Base-by-base conservation (phyloP, 2,329 filamentous ascomycete species). In the Hypoxylon sp. region DNA sequence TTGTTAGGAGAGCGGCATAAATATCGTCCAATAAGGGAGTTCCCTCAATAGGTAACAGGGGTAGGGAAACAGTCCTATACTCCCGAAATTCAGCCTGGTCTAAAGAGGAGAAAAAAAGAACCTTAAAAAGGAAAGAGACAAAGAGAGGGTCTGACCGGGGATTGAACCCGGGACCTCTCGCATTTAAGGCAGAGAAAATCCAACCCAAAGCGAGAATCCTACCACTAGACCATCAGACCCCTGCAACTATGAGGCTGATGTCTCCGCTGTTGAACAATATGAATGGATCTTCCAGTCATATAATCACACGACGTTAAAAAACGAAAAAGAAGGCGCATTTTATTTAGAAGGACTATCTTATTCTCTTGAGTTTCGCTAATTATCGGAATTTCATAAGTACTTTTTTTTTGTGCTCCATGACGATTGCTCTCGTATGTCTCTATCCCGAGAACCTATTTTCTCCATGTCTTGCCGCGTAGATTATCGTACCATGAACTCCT, bases 161-260 rank as follows among this genome's bases (percentile, higher is more conserved):
- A 79, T 80, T 76, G 79, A 80, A 80, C 79, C 78, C 78, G 79
- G 79, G 79, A 79, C 79, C 79, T 80, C 79, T 79, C 78, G 79
- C 79, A 80, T 62, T 19, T 19, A 11, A 21, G 38, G n/a, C 38
- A 21, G 38, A 43, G 7, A 21, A 21, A 4, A 9, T 14, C 17
- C 34, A 38, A 43, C 38, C 38, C 38, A 43, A 43, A 43, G 38
- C 38, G 38, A 43, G 38, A 43, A 43, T 43, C 38, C 38, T 43
- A 43, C 38, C 38, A 43, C 38, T 43, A 43, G 38, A 43, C 38
- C 38, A 43, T 43, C 38, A 43, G 38, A 43, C 38, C 38, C 36
- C 17, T 43, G 38, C 19, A 19, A 11, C 9, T 30, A 4, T 43
- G 2, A 9, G 17, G 6, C 1, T 41, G 7, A 19, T 7, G 17